These are phyloP conservation scores for Puya raimondii DNA, from an alignment of 176 grass and related monocot genomes.

Conservation along the genomic window DNA sequence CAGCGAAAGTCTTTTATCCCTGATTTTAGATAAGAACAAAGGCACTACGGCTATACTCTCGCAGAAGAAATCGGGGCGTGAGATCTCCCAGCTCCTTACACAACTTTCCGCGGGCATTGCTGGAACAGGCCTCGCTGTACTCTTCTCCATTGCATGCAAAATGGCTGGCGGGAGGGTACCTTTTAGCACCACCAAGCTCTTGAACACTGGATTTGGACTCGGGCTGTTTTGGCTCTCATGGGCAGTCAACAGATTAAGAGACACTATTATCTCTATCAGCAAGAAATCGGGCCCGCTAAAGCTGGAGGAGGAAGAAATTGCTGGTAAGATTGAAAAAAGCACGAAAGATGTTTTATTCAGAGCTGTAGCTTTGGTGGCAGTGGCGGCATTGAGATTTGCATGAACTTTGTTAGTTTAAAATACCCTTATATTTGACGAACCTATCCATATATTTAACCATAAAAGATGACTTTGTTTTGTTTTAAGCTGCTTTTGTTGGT, in stretches of 20 bases:
- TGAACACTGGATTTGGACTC: slow-evolving; percentile 69
- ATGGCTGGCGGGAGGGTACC: slow-evolving; percentile 39
- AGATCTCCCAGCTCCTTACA: slow-evolving; percentile 61
- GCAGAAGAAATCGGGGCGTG: slow-evolving; percentile 56
- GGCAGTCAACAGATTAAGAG: slow-evolving; percentile 54
- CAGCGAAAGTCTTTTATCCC: slow-evolving; percentile 64
- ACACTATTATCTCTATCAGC: slow-evolving; percentile 45
- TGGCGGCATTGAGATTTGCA: slow-evolving; percentile 60
- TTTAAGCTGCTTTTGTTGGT: too few species aligned
- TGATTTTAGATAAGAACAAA: slow-evolving; percentile 60
- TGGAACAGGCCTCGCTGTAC: slow-evolving; percentile 76
- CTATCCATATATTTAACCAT: too few species aligned
- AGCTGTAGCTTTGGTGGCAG: slow-evolving; percentile 43
- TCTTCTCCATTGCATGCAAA: slow-evolving; percentile 74
- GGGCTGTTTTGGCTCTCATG: slow-evolving; percentile 87
- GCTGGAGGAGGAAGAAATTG: slow-evolving; percentile 43
- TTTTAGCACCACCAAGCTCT: slow-evolving; percentile 38
- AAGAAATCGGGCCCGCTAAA: slow-evolving; percentile 35
- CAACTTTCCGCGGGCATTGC: slow-evolving; percentile 81
- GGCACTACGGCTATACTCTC: slow-evolving; percentile 29
- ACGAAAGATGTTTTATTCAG: slow-evolving; percentile 60
- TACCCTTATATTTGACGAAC: background rate
- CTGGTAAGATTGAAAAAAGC: slow-evolving; percentile 40
- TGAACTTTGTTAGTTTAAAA: slow-evolving; percentile 10
- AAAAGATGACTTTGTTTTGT: too few species aligned